A percentile compares a stretch with the other conserved stretches of the same genome.
Conservation (phyloP, 2,329 filamentous ascomycete genomes). For the Aspergillus carbonarius region DNA sequence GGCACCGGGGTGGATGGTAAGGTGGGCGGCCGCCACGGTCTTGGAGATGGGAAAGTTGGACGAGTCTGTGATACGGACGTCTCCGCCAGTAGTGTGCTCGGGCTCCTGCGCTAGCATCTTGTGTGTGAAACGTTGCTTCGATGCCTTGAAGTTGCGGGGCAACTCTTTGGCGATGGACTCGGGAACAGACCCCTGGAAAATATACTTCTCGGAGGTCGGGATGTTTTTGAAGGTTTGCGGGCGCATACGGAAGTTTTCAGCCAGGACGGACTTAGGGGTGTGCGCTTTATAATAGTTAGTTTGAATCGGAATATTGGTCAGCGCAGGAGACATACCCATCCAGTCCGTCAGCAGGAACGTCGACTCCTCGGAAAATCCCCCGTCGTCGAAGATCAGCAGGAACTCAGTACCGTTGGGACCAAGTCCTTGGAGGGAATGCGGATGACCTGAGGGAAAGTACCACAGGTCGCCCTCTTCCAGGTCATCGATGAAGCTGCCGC, state of each 20-base stretch:
- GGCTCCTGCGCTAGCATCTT: constrained; percentile 5
- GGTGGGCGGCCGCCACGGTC: constrained; percentile 5
- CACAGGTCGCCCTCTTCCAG: constrained; percentile 6
- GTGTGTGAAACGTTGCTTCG: constrained; percentile 8
- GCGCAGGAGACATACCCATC: neutral
- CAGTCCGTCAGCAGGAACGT: constrained; percentile 8
- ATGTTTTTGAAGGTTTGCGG: constrained; percentile 6
- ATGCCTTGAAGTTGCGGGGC: constrained; percentile 6
- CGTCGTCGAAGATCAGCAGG: constrained; percentile 7
- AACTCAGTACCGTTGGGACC: constrained; percentile 7
- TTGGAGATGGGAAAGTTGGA: constrained; percentile 11
- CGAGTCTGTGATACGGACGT: constrained; percentile 7
- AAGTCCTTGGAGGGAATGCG: constrained; percentile 5
- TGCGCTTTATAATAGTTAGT: constrained; percentile 1
- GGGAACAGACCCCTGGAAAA: constrained; percentile 3
- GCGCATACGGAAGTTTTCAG: constrained; percentile 7
- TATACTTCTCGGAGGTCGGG: constrained; percentile 3
- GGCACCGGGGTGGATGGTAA: constrained; percentile 6
- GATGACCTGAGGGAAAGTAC: constrained; percentile 8
- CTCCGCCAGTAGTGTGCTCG: neutral
- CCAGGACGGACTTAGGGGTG: constrained; percentile 7
- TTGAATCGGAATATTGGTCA: neutral
- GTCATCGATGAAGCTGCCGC: constrained; percentile 6
- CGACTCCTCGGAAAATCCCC: constrained; percentile 4
- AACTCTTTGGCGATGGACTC: neutral